Percentiles rank a stretch among this genome's conserved stretches.
phyloP scores from a whole-genome alignment of 768 basidiomycete species.

The Russula abietina region DNA sequence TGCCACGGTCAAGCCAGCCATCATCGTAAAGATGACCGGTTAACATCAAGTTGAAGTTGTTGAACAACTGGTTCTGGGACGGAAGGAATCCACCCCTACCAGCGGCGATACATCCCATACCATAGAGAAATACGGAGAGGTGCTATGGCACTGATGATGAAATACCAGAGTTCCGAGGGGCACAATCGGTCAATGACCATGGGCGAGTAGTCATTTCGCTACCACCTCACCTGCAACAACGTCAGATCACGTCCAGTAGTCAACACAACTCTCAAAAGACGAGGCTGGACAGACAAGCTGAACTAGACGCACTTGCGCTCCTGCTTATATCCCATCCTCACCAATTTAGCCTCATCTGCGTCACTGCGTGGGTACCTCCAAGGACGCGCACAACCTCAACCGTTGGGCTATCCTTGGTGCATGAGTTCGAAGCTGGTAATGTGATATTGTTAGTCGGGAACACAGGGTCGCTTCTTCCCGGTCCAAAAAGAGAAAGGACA shows the following conservation, averaged over 20 bases:
- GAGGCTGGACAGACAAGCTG: not conserved
- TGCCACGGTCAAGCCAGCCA: slow-evolving; percentile 71
- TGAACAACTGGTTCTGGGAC: not conserved
- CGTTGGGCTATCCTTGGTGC: not conserved
- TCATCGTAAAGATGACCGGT: slow-evolving; percentile 58
- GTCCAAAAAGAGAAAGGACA: not conserved
- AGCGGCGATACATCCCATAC: slow-evolving; percentile 66
- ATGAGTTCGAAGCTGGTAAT: not conserved
- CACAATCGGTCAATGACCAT: not conserved
- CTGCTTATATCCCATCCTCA: slow-evolving; percentile 68
- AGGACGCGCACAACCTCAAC: not conserved
- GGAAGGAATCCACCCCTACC: slow-evolving; percentile 34
- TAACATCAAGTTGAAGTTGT: not conserved
- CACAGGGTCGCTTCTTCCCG: not conserved
- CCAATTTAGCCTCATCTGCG: slow-evolving; percentile 58
- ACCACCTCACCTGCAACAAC: slow-evolving; percentile 47
- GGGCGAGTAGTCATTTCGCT: not conserved
- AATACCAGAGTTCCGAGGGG: slow-evolving; percentile 57
- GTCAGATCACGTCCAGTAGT: slow-evolving; percentile 51
- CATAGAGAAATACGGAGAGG: slow-evolving; percentile 67
- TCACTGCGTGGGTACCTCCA: slow-evolving; percentile 34
- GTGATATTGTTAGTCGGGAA: not conserved
- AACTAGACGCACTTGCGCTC: slow-evolving; percentile 47
- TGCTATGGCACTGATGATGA: slow-evolving; percentile 72
- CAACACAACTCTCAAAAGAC: not conserved